These are phyloP conservation scores for Aspergillus ellipticus DNA, from an alignment of 495 filamentous ascomycete species.

Conservation along the genomic window DNA sequence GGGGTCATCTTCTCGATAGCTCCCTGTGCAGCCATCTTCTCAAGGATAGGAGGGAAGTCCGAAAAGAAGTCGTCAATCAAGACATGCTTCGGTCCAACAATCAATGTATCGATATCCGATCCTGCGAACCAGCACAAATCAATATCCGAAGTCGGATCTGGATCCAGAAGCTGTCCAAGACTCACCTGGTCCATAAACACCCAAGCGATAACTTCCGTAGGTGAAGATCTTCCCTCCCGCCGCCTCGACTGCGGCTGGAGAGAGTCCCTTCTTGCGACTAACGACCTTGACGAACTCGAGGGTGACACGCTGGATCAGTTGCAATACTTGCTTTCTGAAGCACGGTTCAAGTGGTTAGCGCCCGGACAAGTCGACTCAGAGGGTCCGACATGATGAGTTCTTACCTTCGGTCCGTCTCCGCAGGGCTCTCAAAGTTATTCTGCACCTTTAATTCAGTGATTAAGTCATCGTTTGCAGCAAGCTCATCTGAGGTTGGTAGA, in stretches of 20 bases:
- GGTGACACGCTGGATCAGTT: slow-evolving; percentile 69
- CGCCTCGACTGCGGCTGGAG: slow-evolving; percentile 69
- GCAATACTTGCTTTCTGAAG: slow-evolving; percentile 52
- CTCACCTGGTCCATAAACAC: slow-evolving; percentile 84
- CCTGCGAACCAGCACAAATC: slow-evolving; percentile 41
- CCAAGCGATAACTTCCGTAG: slow-evolving; percentile 89
- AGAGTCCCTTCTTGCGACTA: slow-evolving; percentile 68
- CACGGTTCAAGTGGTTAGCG: slow-evolving; percentile 2
- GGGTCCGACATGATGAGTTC: slow-evolving; percentile 3
- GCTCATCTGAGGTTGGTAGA: slow-evolving; percentile 71
- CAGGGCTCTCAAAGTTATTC: slow-evolving; percentile 81
- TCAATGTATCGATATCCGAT: slow-evolving; percentile 95
- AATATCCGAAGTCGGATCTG: not conserved
- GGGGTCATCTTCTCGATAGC: slow-evolving; percentile 82
- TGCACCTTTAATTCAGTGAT: slow-evolving; percentile 75
- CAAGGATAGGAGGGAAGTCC: slow-evolving; percentile 72
- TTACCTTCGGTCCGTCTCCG: slow-evolving; percentile 78
- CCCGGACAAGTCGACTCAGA: not conserved
- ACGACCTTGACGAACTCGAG: slow-evolving; percentile 82
- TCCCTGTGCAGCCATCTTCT: slow-evolving; percentile 65
- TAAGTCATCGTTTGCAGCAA: slow-evolving; percentile 69
- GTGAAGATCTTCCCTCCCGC: slow-evolving; percentile 90
- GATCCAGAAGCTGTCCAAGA: not conserved
- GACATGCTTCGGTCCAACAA: slow-evolving; percentile 86
- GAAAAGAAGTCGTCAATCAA: slow-evolving; percentile 85